Evolutionary conservation across 148 eudicot genomes (phyloP).

Genomic region (Rhododendron williamsianum): DNA sequence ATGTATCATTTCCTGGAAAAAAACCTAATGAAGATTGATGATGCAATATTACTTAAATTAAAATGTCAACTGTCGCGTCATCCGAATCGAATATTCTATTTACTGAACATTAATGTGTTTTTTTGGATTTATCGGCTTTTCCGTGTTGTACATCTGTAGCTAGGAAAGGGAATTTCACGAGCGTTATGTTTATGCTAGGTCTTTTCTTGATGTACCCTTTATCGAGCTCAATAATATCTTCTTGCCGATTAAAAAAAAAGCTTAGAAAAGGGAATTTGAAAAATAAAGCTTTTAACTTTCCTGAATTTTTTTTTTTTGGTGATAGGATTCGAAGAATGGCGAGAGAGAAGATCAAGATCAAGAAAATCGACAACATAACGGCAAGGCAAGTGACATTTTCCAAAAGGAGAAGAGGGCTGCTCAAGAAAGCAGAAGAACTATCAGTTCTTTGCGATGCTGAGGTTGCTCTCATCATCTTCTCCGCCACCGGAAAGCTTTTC

Average conservation of each 20-base stretch:
- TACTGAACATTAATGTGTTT: not conserved
- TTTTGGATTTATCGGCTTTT: not conserved
- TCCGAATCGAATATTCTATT: no score
- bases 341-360: not conserved
- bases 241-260: no score
- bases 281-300: not conserved
- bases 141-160: not conserved
- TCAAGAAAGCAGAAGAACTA: not conserved
- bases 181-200: no score
- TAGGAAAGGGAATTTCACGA: not conserved
- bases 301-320: not conserved
- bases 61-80: no score
- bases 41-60: no score
- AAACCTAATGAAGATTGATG: no score
- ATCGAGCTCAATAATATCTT: no score
- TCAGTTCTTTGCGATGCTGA: not conserved
- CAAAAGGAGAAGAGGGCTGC: not conserved
- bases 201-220: not conserved
- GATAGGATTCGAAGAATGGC: not conserved
- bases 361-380: not conserved
- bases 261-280: not conserved
- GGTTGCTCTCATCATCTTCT: conserved; percentile 3
- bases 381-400: not conserved
- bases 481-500: not conserved
- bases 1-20: no score